A percentile compares a stretch with the other conserved stretches of the same genome.
phyloP scores from a whole-genome alignment of 306 rosid genomes.

The Fagus crenata region DNA sequence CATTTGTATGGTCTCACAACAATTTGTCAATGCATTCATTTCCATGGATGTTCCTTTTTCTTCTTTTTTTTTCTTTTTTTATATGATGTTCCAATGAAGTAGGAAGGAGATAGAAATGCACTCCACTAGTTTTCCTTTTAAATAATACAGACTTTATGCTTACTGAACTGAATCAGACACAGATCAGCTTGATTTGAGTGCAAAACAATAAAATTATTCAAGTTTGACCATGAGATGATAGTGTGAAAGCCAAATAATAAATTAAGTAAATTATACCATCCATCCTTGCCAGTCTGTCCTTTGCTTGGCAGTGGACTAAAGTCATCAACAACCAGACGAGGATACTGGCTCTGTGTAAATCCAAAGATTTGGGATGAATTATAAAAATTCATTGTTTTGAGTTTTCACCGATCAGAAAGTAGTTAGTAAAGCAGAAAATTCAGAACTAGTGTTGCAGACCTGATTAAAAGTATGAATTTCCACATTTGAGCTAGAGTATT shows the following conservation, averaged over 20 bases:
- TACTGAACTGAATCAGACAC: no score
- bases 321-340: slow-evolving; percentile 80
- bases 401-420: not conserved
- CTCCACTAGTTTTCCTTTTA: no score
- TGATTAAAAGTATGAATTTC: slow-evolving; percentile 94
- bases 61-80: no score
- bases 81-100: no score
- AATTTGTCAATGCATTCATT: no score
- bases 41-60: no score
- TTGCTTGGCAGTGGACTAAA: slow-evolving; percentile 81
- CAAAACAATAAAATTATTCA: no score
- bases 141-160: no score
- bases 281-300: slow-evolving; percentile 78
- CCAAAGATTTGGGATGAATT: slow-evolving; percentile 18
- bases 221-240: not conserved
- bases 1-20: no score
- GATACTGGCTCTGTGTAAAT: slow-evolving; percentile 83
- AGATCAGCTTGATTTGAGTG: no score
- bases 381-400: slow-evolving; percentile 23
- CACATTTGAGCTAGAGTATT: slow-evolving; percentile 60
- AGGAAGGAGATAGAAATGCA: no score
- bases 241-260: slow-evolving; percentile 15
- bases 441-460: slow-evolving; percentile 49
- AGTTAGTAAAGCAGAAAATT: slow-evolving; percentile 22
- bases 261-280: slow-evolving; percentile 65